Evolutionary conservation across 768 basidiomycete genomes (phyloP).

Genomic region (Termitomyces bulborhizus): DNA sequence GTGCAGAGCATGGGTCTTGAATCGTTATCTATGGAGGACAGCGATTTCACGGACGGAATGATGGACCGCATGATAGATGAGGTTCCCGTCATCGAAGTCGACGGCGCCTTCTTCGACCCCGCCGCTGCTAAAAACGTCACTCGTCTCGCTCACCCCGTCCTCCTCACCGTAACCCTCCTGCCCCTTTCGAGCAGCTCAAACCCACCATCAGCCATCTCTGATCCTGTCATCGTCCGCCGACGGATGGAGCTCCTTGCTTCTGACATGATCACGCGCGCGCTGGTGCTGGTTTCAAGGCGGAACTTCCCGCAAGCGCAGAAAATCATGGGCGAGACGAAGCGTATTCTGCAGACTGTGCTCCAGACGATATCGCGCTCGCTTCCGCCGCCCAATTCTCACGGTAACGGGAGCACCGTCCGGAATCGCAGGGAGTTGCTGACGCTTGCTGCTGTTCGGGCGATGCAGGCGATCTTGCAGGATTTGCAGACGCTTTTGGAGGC

Average conservation of each 20-base stretch:
- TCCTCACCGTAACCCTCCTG: slow-evolving; percentile 90
- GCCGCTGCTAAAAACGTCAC: slow-evolving; percentile 77
- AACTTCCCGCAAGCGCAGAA: slow-evolving; percentile 89
- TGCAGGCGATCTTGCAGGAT: slow-evolving; percentile 84
- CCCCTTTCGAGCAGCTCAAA: slow-evolving; percentile 42
- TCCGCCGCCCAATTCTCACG: slow-evolving; percentile 41
- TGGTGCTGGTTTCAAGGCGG: slow-evolving; percentile 87
- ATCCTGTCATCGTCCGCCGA: slow-evolving; percentile 86
- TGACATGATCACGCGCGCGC: slow-evolving; percentile 94
- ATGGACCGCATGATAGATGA: slow-evolving; percentile 98
- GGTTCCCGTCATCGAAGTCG: slow-evolving; percentile 93
- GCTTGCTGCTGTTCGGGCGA: slow-evolving; percentile 66
- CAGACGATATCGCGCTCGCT: slow-evolving; percentile 76
- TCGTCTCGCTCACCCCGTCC: slow-evolving; percentile 84
- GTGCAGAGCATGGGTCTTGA: slow-evolving; percentile 84
- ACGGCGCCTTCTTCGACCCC: slow-evolving; percentile 93
- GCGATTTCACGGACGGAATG: slow-evolving; percentile 82
- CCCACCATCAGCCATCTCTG: slow-evolving; percentile 50
- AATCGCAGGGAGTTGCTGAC: slow-evolving; percentile 78
- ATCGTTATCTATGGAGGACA: slow-evolving; percentile 64
- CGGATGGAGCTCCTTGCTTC: slow-evolving; percentile 95
- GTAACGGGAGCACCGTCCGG: slow-evolving; percentile 41
- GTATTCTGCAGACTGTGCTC: slow-evolving; percentile 87
- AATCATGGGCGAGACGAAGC: slow-evolving; percentile 85
- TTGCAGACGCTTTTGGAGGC: slow-evolving; percentile 84